Base-by-base conservation (phyloP, 768 basidiomycete genomes). In the Neoboletus subvelutipes region DNA sequence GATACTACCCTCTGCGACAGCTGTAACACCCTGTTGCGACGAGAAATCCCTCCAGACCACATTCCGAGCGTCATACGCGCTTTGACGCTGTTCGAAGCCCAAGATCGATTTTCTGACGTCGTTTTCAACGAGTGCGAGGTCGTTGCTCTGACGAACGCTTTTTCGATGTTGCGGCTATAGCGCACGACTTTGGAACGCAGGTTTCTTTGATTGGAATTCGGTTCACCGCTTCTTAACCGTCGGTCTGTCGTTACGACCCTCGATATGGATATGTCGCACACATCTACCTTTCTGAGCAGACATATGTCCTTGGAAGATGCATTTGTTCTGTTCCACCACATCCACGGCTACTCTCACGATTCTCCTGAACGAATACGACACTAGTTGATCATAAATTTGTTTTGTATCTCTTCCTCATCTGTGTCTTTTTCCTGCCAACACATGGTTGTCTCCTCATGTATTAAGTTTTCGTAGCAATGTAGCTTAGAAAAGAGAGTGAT, bases 51-150 rank as follows among this genome's bases (percentile, higher is more conserved):
- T 13, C 26, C 57, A 5, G 64, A 63, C 12, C 57, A 66, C 17
- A 59, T 66, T n/a, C 67, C 64, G 26, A 60, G 58, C 41, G 61
- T 66, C 51, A 55, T 68, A 54, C 64, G 64, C 17, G 64, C 67
- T 17, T 20, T 67, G 4, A 29, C 57, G 4, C 33, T 69, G 13
- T 61, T 67, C 36, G 57, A 61, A 46, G 52, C 48, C 10, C 62
- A 60, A 22, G 56, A 62, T 37, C 54, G 31, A 45, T 37, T 57
- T 3, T 34, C 50, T 1, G 52, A 45, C 18, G 37, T 55, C 26
- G 33, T 18, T 24, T 50, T 56, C 46, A 26, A 54, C 37, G 67
- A 68, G 29, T 42, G 26, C 40, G 64, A 67, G 1, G 31, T 69
- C 37, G 36, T 36, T 4, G 28, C 61, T 4, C 55, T 69, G 45